These are phyloP conservation scores for Fraxinus dipetala DNA, from an alignment of 305 asterid genomes.

Conservation along the genomic window DNA sequence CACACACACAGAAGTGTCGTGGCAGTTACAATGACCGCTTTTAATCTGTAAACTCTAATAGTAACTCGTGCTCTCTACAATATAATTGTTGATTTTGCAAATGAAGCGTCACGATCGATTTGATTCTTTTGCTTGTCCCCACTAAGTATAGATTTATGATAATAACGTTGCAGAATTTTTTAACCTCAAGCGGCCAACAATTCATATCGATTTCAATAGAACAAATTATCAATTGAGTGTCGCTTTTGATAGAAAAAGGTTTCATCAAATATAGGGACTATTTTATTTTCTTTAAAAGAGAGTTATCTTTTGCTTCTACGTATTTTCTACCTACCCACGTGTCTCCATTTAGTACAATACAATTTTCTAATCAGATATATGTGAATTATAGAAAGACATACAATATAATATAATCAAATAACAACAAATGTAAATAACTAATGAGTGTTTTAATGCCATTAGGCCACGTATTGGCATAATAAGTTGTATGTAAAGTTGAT, in stretches of 20 bases:
- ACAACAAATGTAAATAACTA: neutral
- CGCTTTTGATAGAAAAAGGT: neutral
- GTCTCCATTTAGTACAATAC: too few relatives aligned
- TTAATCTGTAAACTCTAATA: neutral
- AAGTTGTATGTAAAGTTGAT: neutral
- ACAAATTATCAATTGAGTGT: neutral
- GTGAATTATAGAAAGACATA: too few relatives aligned
- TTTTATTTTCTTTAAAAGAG: too few relatives aligned
- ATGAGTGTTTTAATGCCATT: neutral
- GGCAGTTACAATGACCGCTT: neutral
- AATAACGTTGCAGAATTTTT: neutral
- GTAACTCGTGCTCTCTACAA: neutral
- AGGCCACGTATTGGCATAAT: neutral
- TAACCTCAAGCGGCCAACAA: neutral
- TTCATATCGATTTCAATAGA: neutral
- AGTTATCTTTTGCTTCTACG: too few relatives aligned
- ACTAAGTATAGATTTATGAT: neutral
- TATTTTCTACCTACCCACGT: too few relatives aligned
- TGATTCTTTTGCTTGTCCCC: neutral
- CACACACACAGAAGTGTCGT: too few relatives aligned
- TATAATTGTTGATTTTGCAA: neutral
- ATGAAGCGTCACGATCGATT: neutral
- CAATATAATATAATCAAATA: too few relatives aligned
- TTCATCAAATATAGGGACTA: neutral
- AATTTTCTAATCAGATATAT: too few relatives aligned